These are phyloP conservation scores for Astrothelium subdiscretum DNA, from an alignment of 495 filamentous ascomycete species.

Conservation along the genomic window DNA sequence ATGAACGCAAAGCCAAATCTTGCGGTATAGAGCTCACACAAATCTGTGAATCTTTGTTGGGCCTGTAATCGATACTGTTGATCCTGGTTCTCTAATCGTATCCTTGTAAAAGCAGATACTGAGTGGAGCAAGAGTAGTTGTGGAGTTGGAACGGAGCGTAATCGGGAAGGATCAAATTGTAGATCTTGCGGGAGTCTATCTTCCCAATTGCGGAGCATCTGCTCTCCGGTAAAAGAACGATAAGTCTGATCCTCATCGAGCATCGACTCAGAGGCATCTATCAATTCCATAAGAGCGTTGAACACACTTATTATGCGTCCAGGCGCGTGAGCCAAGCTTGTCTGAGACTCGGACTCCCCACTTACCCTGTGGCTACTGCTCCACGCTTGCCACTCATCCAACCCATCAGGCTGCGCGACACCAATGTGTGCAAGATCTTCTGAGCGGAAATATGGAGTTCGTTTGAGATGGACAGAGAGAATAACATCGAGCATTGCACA, in stretches of 20 bases:
- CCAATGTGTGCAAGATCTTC: neutral
- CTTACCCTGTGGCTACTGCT: neutral
- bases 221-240: neutral
- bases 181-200: neutral
- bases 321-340: neutral
- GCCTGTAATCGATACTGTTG: neutral
- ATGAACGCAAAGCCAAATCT: conserved; percentile 8
- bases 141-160: neutral
- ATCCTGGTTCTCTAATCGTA: neutral
- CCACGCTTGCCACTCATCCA: neutral
- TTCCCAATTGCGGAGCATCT: neutral
- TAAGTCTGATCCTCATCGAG: neutral
- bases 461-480: neutral
- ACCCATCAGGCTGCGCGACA: neutral
- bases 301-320: neutral
- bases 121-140: neutral
- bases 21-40: conserved; percentile 1
- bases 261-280: neutral
- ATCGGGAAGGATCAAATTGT: neutral
- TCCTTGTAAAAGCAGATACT: neutral
- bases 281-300: neutral
- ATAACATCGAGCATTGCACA: neutral
- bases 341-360: neutral
- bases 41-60: neutral
- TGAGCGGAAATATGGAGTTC: neutral